Evolutionary conservation across 306 rosid species (phyloP).

Genomic region (Heteromeles arbutifolia): DNA sequence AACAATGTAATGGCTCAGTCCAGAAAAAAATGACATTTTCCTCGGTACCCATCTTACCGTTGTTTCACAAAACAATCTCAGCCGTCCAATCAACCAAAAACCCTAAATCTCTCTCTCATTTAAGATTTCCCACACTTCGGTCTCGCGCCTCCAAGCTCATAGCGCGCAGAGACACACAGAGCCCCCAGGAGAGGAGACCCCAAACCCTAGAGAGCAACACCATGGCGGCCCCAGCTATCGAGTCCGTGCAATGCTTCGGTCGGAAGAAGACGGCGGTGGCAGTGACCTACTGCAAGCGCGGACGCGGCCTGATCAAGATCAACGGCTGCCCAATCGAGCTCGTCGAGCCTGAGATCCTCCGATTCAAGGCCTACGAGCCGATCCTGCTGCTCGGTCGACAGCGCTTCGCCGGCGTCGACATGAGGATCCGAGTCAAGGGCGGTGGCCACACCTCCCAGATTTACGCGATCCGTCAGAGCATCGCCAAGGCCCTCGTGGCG

Average conservation of each 20-base stretch:
- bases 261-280: constrained; percentile 55
- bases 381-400: constrained; percentile 44
- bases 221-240: constrained; percentile 25
- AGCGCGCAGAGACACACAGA: not conserved
- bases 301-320: constrained; percentile 48
- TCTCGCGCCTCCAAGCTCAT: not conserved
- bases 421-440: constrained; percentile 47
- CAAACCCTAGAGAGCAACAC: not conserved
- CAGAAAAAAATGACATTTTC: not conserved
- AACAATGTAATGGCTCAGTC: not conserved
- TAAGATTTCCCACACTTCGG: not conserved
- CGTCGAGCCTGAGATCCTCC: constrained; percentile 47
- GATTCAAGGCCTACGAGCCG: constrained; percentile 47
- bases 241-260: constrained; percentile 48
- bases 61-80: not conserved
- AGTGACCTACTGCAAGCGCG: constrained; percentile 47
- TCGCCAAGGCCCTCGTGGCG: constrained; percentile 49
- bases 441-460: constrained; percentile 53
- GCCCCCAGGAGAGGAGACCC: not conserved
- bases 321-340: constrained; percentile 50
- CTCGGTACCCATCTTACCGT: not conserved
- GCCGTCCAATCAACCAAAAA: not conserved
- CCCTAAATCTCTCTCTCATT: not conserved
- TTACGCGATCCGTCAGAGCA: constrained; percentile 55
- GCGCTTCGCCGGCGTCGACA: constrained; percentile 44